Percentiles rank a stretch among this genome's conserved stretches.
Evolutionary conservation across 768 basidiomycete genomes (phyloP).

Genomic region (Termitomyces heimii): DNA sequence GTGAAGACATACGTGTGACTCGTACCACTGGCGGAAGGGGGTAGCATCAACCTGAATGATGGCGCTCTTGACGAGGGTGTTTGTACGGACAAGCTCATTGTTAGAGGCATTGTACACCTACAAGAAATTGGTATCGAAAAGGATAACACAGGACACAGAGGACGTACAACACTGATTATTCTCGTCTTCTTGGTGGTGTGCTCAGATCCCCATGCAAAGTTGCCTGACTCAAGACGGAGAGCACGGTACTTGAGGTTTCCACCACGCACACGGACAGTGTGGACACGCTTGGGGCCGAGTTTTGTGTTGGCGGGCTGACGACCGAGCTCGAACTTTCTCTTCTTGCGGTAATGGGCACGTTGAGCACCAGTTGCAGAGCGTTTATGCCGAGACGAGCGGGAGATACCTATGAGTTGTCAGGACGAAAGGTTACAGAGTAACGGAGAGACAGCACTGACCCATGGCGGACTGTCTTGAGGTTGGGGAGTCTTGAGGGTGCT

Average conservation of each 20-base stretch:
- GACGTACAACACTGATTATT: slow-evolving; percentile 88
- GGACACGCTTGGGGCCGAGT: slow-evolving; percentile 92
- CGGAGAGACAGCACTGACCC: slow-evolving; percentile 50
- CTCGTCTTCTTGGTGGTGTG: slow-evolving; percentile 92
- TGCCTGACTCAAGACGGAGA: slow-evolving; percentile 92
- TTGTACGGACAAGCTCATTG: slow-evolving; percentile 99
- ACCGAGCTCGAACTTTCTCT: slow-evolving; percentile 99
- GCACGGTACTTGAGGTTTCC: slow-evolving; percentile 96
- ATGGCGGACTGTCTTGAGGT: slow-evolving; percentile 72
- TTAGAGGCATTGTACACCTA: slow-evolving; percentile 99
- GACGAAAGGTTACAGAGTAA: slow-evolving; percentile 7
- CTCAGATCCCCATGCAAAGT: slow-evolving; percentile 99
- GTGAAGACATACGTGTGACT: slow-evolving; percentile 75
- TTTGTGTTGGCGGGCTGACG: slow-evolving; percentile 97
- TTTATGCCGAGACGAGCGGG: slow-evolving; percentile 96
- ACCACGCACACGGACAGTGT: slow-evolving; percentile 91
- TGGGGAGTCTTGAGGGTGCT: slow-evolving; percentile 38
- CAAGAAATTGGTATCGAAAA: background rate
- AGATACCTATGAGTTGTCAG: slow-evolving; percentile 66
- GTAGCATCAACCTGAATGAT: slow-evolving; percentile 98
- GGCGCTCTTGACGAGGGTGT: slow-evolving; percentile 95
- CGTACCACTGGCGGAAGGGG: slow-evolving; percentile 99
- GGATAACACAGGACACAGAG: background rate
- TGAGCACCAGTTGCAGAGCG: slow-evolving; percentile 90
- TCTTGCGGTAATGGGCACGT: slow-evolving; percentile 97